A percentile compares a stretch with the other conserved stretches of the same genome.
These are phyloP conservation scores for Zymoseptoria passerinii DNA, from an alignment of 2,329 filamentous ascomycete genomes.

Conservation along the genomic window DNA sequence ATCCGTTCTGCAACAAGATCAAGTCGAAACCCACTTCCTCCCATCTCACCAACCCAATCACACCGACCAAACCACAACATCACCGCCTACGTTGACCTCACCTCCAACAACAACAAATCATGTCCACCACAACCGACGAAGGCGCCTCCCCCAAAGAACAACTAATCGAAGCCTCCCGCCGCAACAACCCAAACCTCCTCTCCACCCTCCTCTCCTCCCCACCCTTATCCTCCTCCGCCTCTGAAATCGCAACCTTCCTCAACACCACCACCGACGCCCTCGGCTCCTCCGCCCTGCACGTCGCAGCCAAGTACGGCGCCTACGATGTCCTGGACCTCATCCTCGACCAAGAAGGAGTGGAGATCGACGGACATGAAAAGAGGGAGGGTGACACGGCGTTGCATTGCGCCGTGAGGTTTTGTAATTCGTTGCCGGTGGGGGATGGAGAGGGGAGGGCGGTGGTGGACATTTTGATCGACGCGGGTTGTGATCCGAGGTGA, in stretches of 20 bases:
- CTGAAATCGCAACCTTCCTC: slow-evolving; percentile 65
- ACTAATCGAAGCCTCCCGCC: slow-evolving; percentile 83
- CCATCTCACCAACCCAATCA: too few species aligned
- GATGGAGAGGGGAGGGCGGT: slow-evolving; percentile 59
- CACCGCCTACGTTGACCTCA: not conserved
- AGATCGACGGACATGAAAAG: slow-evolving; percentile 70
- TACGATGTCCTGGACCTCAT: slow-evolving; percentile 78
- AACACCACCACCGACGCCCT: slow-evolving; percentile 79
- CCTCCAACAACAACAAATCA: slow-evolving; percentile 7
- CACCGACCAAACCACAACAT: not conserved
- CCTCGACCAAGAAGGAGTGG: slow-evolving; percentile 74
- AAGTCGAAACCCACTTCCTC: not conserved
- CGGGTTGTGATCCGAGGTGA: slow-evolving; percentile 55
- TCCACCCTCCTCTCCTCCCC: slow-evolving; percentile 57
- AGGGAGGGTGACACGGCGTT: slow-evolving; percentile 69
- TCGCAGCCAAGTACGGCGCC: slow-evolving; percentile 77
- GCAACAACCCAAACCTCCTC: slow-evolving; percentile 84
- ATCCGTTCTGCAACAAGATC: too few species aligned
- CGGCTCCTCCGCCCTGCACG: slow-evolving; percentile 82
- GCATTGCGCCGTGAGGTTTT: slow-evolving; percentile 68
- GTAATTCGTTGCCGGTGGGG: slow-evolving; percentile 57
- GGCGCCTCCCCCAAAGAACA: slow-evolving; percentile 79
- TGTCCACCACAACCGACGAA: slow-evolving; percentile 38
- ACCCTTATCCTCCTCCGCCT: slow-evolving; percentile 40
- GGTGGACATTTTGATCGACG: slow-evolving; percentile 74